These are phyloP conservation scores for Aspergillus proliferans DNA, from an alignment of 2,329 filamentous ascomycete genomes.

Conservation along the genomic window DNA sequence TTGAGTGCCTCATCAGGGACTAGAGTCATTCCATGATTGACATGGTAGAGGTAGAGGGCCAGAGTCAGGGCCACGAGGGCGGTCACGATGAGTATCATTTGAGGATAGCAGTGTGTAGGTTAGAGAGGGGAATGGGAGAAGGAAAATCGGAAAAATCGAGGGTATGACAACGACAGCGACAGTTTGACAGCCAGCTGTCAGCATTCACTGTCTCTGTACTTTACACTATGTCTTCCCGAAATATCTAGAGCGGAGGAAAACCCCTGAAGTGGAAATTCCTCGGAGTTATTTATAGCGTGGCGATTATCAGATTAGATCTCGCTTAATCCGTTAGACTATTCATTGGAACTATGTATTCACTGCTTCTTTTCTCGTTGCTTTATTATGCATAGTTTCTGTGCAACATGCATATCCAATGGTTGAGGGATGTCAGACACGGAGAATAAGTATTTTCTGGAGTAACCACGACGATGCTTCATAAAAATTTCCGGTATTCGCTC, in stretches of 20 bases:
- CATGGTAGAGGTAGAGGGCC: conserved; percentile 23
- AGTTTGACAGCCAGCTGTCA: neutral
- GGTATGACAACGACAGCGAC: neutral
- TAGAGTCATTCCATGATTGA: conserved; percentile 21
- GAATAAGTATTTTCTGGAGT: too few relatives aligned
- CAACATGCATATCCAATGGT: too few relatives aligned
- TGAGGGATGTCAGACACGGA: too few relatives aligned
- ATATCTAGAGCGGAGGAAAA: conserved; percentile 9
- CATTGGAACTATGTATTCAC: neutral
- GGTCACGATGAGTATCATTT: neutral
- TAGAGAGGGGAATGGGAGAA: neutral
- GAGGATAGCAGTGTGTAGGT: neutral
- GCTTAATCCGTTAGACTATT: neutral
- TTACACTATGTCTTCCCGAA: neutral
- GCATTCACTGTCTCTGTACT: neutral
- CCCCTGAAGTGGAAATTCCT: neutral
- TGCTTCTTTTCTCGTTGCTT: neutral
- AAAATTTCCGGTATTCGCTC: too few relatives aligned
- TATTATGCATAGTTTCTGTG: neutral
- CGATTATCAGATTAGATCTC: neutral
- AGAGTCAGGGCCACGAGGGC: neutral
- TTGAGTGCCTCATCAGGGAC: conserved; percentile 22
- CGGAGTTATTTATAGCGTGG: neutral
- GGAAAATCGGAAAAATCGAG: neutral
- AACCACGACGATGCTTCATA: too few relatives aligned